Conservation (phyloP, 2,329 filamentous ascomycete genomes). For the Monilinia fructicola region DNA sequence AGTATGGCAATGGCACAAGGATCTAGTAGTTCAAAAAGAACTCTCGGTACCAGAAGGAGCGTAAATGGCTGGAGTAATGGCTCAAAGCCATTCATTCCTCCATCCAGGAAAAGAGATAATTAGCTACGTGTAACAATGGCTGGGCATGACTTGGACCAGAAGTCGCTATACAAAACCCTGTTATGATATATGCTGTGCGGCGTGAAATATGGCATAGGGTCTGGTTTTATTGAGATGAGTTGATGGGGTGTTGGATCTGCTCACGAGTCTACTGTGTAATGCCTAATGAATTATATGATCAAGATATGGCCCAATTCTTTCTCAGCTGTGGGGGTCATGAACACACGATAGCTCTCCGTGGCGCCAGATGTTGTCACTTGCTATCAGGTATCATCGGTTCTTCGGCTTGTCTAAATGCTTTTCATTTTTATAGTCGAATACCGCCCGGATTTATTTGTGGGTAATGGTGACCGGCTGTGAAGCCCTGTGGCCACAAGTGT, state of each 20-base stretch:
- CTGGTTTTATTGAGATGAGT: background rate
- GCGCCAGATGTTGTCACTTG: background rate
- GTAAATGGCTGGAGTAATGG: conserved; percentile 50
- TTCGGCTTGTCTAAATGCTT: background rate
- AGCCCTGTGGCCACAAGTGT: conserved; percentile 7
- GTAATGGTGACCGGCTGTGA: background rate
- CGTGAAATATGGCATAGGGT: background rate
- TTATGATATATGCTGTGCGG: background rate
- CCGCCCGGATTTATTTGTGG: conserved; percentile 1
- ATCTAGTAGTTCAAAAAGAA: conserved; percentile 42
- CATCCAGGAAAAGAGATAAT: conserved; percentile 31
- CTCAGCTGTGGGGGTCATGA: background rate
- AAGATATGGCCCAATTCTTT: background rate
- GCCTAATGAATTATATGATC: conserved; percentile 13
- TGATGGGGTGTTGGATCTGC: background rate
- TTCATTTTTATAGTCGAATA: background rate
- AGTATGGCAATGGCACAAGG: conserved; percentile 31
- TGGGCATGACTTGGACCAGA: background rate
- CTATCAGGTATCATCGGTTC: background rate
- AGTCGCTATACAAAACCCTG: background rate
- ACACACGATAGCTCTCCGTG: background rate
- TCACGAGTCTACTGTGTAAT: conserved; percentile 2
- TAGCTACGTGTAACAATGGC: background rate
- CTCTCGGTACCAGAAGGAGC: conserved; percentile 49
- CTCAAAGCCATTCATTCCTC: conserved; percentile 35